Evolutionary conservation across 2,329 filamentous ascomycete genomes (phyloP), one percentile per base, ranked within the genome.

Genomic region (Aspergillus quadrilineatus): DNA sequence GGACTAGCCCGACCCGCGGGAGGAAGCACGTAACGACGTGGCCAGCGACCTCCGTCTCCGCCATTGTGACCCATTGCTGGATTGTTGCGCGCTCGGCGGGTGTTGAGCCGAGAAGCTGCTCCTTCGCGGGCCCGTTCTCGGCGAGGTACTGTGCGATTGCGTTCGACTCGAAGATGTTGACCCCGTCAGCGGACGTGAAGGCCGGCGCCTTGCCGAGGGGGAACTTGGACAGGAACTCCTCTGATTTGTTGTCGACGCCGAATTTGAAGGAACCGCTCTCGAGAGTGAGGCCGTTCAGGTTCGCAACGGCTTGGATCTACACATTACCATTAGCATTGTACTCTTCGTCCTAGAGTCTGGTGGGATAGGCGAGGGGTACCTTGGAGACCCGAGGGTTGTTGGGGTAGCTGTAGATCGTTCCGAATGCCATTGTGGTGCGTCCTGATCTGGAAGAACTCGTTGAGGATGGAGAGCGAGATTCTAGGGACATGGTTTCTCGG

Each of bases 191-290:
- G 34, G 71, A 72, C 63, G 79, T 77, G 52, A 82, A 76, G 42
- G 74, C 74, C 8, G 80, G 80, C 7, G 82, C 76, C 64, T 82
- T 82, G 63, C 79, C 80, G 39, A 80, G 65, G 9, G 80, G 79
- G 69, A 82, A 82, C 62, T 82, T 82, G 68, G 75, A 58, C 12
- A 78, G 67, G 70, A 76, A 82, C 4, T 78, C 77, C 3, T 75
- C 69, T n/a, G 69, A 71, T 43, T 66, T 65, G 72, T 80, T 82
- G 58, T 73, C 75, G 47, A 71, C 67, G 53, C 69, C 66, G 61
- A 79, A 73, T 41, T 68, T 57, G 67, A 80, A 82, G 57, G 69
- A 68, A n/a, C 72, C 67, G 6, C 63, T 32, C 2, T 55, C 50
- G 17, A 70, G 17, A n/a, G 65, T 60, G 17, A 69, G 59, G 43